A percentile compares a stretch with the other conserved stretches of the same genome.
Conservation (phyloP, 2,329 filamentous ascomycete genomes). For the Diaporthe sp. region DNA sequence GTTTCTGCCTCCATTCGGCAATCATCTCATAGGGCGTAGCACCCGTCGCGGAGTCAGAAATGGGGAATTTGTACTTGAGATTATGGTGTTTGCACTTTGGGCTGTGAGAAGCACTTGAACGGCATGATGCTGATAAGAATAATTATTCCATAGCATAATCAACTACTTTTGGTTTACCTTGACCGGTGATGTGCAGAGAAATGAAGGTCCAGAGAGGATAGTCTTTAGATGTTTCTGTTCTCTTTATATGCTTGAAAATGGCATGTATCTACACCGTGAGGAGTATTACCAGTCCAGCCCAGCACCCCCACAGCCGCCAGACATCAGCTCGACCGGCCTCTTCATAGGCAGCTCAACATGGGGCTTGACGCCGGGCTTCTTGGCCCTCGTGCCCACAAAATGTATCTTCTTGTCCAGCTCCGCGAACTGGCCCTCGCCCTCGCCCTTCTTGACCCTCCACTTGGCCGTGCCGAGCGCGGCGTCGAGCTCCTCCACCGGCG, state of each 20-base stretch:
- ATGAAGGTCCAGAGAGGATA: too few relatives aligned
- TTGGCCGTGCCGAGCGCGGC: slow-evolving; percentile 81
- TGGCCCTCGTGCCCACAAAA: slow-evolving; percentile 59
- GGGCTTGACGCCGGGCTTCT: slow-evolving; percentile 57
- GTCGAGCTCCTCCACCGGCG: slow-evolving; percentile 85
- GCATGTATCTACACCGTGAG: not conserved
- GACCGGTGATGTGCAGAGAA: not conserved
- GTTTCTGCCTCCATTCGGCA: not conserved
- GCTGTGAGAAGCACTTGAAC: not conserved
- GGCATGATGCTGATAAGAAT: not conserved
- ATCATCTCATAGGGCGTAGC: not conserved
- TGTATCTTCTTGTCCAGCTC: slow-evolving; percentile 63
- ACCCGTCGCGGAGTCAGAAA: not conserved
- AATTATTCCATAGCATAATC: not conserved
- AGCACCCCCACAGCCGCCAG: slow-evolving; percentile 58
- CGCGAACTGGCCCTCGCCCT: slow-evolving; percentile 61
- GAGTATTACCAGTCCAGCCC: slow-evolving; percentile 62
- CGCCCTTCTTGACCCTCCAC: slow-evolving; percentile 84
- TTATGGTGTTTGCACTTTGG: not conserved
- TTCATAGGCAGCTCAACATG: slow-evolving; percentile 51
- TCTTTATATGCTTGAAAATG: not conserved
- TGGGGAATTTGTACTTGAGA: not conserved
- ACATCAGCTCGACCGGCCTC: slow-evolving; percentile 56
- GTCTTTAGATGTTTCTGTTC: not conserved
- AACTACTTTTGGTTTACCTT: not conserved